Evolutionary conservation across 179 eudicot genomes (phyloP), one percentile per base, ranked within the genome.

Genomic region (Amaranthus tricolor): DNA sequence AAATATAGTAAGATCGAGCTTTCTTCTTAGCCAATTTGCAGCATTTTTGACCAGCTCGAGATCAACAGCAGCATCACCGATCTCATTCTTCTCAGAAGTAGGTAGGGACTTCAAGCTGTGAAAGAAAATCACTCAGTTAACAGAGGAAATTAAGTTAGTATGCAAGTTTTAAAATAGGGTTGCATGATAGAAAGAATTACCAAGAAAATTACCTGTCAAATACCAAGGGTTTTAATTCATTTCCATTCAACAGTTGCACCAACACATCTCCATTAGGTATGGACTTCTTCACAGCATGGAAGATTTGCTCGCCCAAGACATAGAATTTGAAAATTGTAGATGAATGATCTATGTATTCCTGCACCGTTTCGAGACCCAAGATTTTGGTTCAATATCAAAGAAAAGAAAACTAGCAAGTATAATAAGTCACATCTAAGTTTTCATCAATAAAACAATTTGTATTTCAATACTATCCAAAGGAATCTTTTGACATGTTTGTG

Each of bases 331-430:
- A 92, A n/a, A 95, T 68, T 44, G 84, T 68, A 65, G 93, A 90
- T 59, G 97, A 90, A 79, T 92, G 97, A 83, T 94, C 90, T 73
- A 92, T 90, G 65, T 92, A 94, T 87, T 92, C 98, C 98, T 92
- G 90, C 83, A 84, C 20, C 21, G 63, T 81, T 73, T 19, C 55
- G 52, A 14, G 60, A n/a, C n/a, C 20, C 68, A 16, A 8, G 47
- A 72, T 63, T 74, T 62, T 56, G n/a, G 70, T 70, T 75, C 50
- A 52, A 72, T 62, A 31, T 56, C 52, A 19, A 57, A 20, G 75
- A 68, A 7, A 55, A 72, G 61, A 44, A 51, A 16, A 7, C 20
- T 13, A 71, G 17, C 60, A 24, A 1, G 44, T 45, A 71, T 31
- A 44, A 49, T 50, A 40, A 67, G 20, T 55, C n/a, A 49, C 9